Evolutionary conservation across 805 yeast genomes (phyloP), one percentile per base, ranked within the genome.

Genomic region (Metschnikowia anglica): DNA sequence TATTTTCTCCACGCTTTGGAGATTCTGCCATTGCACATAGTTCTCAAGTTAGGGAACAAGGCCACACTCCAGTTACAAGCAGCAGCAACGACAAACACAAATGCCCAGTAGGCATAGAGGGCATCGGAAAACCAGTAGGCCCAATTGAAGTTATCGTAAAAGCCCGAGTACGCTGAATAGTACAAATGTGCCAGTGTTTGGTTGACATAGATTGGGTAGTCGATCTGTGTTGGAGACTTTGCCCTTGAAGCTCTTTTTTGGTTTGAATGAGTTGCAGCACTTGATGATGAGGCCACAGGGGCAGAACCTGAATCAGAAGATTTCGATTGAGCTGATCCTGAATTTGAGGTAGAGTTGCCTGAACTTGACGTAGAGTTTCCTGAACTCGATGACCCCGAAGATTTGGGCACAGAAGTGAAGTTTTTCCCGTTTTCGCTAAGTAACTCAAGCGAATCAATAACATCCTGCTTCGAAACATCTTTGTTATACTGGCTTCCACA

Each of bases 1-100:
- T 61, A 54, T 13, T 62, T 60, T 46, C 77, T 59, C 43, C 70
- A 51, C 46, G 58, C 43, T 43, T 67, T 73, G 4, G 68, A 48
- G 2, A 61, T 9, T 3, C 61, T 58, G 43, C 59, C 66, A 6
- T 53, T 48, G 40, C 39, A 49, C 6, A 12, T 7, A 9, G 23
- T 30, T 21, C 55, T 34, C 25, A 44, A 20, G 7, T 41, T 29
- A 1, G 56, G 56, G 37, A 51, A 51, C 4, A 47, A 21, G 13
- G 39, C 39, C 35, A 41, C 47, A 5, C 40, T 34, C 56, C 55
- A 53, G 31, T 53, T 51, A 26, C 42, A 34, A 4, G 37, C 29
- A 2, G 44, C 46, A 13, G 53, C 54, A 17, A 44, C 34, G 4
- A 48, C 21, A 25, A 42, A 43, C 26, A 51, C 47, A 32, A 47